A percentile compares a stretch with the other conserved stretches of the same genome.
Evolutionary conservation across 179 eudicot genomes (phyloP).

Genomic region (Vitellaria paradoxa): DNA sequence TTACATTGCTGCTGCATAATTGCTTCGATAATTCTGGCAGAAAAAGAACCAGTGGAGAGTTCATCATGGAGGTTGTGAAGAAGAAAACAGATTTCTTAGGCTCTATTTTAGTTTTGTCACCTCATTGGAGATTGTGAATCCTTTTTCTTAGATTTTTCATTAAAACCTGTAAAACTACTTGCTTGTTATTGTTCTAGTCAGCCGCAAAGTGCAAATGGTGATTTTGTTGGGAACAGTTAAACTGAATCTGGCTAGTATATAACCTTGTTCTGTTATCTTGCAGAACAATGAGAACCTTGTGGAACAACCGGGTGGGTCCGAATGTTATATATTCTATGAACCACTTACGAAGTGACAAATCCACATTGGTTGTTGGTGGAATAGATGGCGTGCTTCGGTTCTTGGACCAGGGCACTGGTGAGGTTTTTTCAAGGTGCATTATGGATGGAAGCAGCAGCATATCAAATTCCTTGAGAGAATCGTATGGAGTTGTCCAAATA

Average conservation of each 20-base stretch:
- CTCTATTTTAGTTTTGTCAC: not conserved
- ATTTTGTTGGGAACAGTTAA: no score
- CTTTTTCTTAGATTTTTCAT: not conserved
- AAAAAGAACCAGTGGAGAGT: no score
- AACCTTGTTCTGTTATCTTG: not conserved
- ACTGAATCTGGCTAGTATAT: no score
- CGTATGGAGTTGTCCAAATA: conserved; percentile 41
- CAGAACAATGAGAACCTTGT: conserved; percentile 52
- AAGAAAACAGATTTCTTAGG: not conserved
- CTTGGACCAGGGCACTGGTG: conserved; percentile 63
- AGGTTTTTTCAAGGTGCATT: conserved; percentile 52
- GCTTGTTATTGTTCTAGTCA: conserved; percentile 32
- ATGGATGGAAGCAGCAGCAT: conserved; percentile 30
- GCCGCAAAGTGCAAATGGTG: not conserved
- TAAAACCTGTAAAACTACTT: conserved; percentile 26
- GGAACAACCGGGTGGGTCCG: conserved; percentile 58
- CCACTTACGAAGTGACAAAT: conserved; percentile 49
- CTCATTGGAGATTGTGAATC: not conserved
- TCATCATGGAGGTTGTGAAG: no score
- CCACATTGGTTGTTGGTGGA: conserved; percentile 69
- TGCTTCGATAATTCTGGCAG: no score
- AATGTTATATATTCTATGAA: conserved; percentile 71
- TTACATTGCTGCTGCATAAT: no score
- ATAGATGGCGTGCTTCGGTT: conserved; percentile 75
- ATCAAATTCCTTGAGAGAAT: conserved; percentile 22